Percentiles rank a stretch among this genome's conserved stretches.
Evolutionary conservation across 495 filamentous ascomycete genomes (phyloP).

Genomic region (Glonium stellatum): DNA sequence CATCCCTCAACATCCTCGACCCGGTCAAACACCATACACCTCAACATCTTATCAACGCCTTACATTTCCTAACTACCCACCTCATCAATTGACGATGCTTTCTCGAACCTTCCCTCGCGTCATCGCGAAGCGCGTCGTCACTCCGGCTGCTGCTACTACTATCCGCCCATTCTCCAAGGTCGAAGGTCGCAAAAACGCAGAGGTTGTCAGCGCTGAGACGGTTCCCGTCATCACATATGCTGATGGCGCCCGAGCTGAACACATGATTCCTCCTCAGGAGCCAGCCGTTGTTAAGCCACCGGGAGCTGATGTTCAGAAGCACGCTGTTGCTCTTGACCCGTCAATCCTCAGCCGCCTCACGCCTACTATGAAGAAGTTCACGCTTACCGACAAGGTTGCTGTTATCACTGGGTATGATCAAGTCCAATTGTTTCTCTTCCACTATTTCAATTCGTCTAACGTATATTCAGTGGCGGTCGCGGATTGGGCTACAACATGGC

Average conservation of each 20-base stretch:
- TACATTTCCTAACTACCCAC: not conserved
- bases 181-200: not conserved
- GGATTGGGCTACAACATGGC: slow-evolving; percentile 74
- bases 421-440: not conserved
- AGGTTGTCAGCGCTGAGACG: not conserved
- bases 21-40: not conserved
- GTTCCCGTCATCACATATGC: not conserved
- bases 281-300: slow-evolving; percentile 19
- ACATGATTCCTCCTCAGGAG: not conserved
- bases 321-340: slow-evolving; percentile 15
- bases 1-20: not conserved
- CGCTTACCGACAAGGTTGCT: slow-evolving; percentile 58
- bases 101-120: not conserved
- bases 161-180: not conserved
- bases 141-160: not conserved
- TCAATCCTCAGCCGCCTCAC: slow-evolving; percentile 36
- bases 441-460: not conserved
- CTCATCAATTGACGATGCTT: not conserved
- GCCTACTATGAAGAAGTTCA: slow-evolving; percentile 56
- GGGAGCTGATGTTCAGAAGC: slow-evolving; percentile 19
- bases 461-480: slow-evolving; percentile 55
- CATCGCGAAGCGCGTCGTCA: not conserved
- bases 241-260: not conserved
- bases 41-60: not conserved
- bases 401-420: slow-evolving; percentile 62